Evolutionary conservation across 495 filamentous ascomycete species (phyloP), one percentile per base, ranked within the genome.

Genomic region (Pseudevernia furfuracea): DNA sequence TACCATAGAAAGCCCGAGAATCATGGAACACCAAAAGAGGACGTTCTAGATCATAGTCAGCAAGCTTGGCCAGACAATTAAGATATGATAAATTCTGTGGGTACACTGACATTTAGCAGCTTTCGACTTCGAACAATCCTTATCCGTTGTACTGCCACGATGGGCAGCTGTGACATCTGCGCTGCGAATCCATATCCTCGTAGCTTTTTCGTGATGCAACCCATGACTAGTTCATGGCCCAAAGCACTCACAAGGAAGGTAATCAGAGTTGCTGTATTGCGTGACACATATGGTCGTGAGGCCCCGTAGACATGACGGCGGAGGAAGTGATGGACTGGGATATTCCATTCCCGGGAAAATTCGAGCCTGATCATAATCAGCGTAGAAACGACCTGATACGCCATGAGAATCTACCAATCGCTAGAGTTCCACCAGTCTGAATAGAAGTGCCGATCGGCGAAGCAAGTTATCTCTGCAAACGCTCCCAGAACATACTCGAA

Each of bases 251-350:
- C 88, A 52, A 98, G 75, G 73, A 98, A 98, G 14, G 94, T 97
- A 66, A 96, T 90, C 62, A 93, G 77, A 60, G 91, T 96, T 25
- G 94, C 93, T 53, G 89, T 80, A 3, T 86, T 84, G 38, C 89
- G 82, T 52, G 89, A 90, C 68, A 94, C 86, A 69, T 88, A 83
- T 17, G 83, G 81, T 39, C 88, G 80, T 38, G 87, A 87, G 4
- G 90, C 90, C 59, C 82, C 86, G 76, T 97, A 98, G 67, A 98
- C 94, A 74, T 98, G 94, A 17, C 94, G 85, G 12, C 94, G 85
- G 68, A 98, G 86, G 79, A 97, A 98, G 72, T 92, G 88, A 79
- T 98, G 95, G n/a, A 98, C 94, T 57, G 94, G 94, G 52, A 96
- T 86, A 73, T 98, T 98, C 94, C 94, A 98, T 78, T 97, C 92